Evolutionary conservation across 2,329 filamentous ascomycete genomes (phyloP).

Genomic region (Fusarium robinianum): DNA sequence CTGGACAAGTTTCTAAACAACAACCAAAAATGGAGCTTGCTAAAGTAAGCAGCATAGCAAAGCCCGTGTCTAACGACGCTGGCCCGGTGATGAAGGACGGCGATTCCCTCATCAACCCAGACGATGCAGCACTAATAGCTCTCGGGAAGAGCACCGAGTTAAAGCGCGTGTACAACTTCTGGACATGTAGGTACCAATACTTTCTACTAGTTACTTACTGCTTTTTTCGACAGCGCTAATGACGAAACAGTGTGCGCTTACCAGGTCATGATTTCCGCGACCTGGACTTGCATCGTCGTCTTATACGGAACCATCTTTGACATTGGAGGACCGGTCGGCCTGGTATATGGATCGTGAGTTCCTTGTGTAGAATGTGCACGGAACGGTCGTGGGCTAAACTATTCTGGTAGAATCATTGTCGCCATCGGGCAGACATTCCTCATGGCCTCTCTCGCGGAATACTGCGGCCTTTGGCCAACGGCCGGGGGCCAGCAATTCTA

Average conservation of each 20-base stretch:
- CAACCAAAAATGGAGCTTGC: slow-evolving; percentile 1
- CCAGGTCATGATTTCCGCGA: slow-evolving; percentile 19
- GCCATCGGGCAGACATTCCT: slow-evolving; percentile 9
- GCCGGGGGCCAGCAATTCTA: slow-evolving; percentile 16
- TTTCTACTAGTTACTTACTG: background rate
- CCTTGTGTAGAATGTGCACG: background rate
- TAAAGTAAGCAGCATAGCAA: background rate
- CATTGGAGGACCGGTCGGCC: slow-evolving; percentile 7
- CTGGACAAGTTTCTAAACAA: background rate
- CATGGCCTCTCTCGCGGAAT: slow-evolving; percentile 18
- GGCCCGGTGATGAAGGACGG: slow-evolving; percentile 2
- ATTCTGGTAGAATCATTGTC: slow-evolving; percentile 12
- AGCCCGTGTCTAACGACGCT: background rate
- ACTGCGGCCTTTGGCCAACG: slow-evolving; percentile 11
- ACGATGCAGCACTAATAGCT: slow-evolving; percentile 10
- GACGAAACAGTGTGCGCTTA: slow-evolving; percentile 13
- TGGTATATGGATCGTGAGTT: slow-evolving; percentile 14
- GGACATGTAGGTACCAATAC: slow-evolving; percentile 1
- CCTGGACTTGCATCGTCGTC: slow-evolving; percentile 19
- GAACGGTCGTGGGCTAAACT: background rate
- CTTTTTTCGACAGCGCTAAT: background rate
- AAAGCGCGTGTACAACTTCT: slow-evolving; percentile 17
- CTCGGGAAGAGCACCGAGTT: slow-evolving; percentile 11
- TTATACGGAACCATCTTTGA: slow-evolving; percentile 16
- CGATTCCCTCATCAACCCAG: background rate